Evolutionary conservation across 257 asterid genomes (phyloP), one percentile per base, ranked within the genome.

Genomic region (Mitragyna speciosa): DNA sequence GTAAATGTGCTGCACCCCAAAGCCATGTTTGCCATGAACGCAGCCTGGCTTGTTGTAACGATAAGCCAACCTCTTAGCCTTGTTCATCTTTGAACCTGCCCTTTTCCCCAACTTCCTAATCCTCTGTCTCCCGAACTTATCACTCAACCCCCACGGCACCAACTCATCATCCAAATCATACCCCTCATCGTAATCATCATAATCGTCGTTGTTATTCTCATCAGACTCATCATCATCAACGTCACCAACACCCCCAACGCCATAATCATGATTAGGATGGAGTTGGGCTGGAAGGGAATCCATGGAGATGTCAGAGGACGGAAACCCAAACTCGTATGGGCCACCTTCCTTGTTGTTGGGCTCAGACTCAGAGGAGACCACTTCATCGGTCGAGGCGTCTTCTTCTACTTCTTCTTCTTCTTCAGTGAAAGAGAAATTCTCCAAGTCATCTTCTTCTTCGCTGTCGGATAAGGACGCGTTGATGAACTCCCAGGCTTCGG

Each of bases 401-500:
- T 71, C 76, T 20, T 30, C 78, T 24, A 52, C 75, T 64, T 71
- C 76, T 28, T 30, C 78, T 24, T 64, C 75, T 64, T 71, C 79
- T 30, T 43, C 81, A 22, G 70, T 11, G 70, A 76, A 4, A 70
- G 83, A 79, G 73, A 73, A 56, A 75, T 58, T 59, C 15, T 61
- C 85, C 45, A 67, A 17, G 30, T 72, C 76, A 22, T 86, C 91
- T 14, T 58, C 82, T 8, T 75, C 73, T 7, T 89, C 95, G 47
- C 88, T 94, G 70, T 94, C 97, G 52, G 94, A 88, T 12, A 88
- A 87, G 84, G 93, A 88, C 15, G 88, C 88, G 87, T 83, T 77
- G 88, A 94, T 87, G 85, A 94, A 59, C 86, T 91, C 98, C 98
- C 98, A 94, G 2, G 90, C 20, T 0, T 64, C 52, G 61, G 96